Evolutionary conservation across 1,284 basidiomycete species (phyloP), one percentile per base, ranked within the genome.

Genomic region (Flammula alnicola): DNA sequence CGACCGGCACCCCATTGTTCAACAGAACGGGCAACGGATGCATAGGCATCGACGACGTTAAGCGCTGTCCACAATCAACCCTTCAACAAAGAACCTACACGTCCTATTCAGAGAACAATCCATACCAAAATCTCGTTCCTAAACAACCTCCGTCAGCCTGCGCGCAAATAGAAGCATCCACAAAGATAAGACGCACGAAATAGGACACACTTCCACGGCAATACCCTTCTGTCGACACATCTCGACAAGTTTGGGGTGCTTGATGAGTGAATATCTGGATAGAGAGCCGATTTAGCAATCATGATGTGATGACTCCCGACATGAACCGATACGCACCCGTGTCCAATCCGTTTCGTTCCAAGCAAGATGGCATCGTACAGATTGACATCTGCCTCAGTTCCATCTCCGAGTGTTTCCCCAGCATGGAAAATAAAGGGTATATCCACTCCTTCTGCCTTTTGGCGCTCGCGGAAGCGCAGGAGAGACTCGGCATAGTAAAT

Each of bases 351-450:
- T 60, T 84, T 88, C 3, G 89, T 88, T 17, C 84, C 88, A 12
- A 91, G 71, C 25, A 90, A 64, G 36, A 92, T 80, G 3, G 89
- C 89, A 62, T 92, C 89, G 61, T 88, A 91, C 29, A 93, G 68
- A 61, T 93, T 93, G 41, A 78, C 64, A 57, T 93, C 90, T 11
- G 85, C 83, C 25, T 71, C 66, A 7, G 78, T 80, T 3, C 88
- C 88, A 60, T 91, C 89, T 4, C 84, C 83, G 12, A 86, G 73
- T 0, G 88, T 91, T 67, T 91, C 88, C 26, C 88, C 90, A 0
- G 86, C 89, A 59, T 92, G 91, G 56, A 92, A 83, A 38, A 92
- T 78, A 64, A 89, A 90, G 1, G 91, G 90, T 22, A 92, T 81
- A 22, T 84, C 77, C 2, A 92, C 56, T 0, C 79, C 77, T 38